Conservation (phyloP, 2,329 filamentous ascomycete genomes). For the Colletotrichum eleusines region DNA sequence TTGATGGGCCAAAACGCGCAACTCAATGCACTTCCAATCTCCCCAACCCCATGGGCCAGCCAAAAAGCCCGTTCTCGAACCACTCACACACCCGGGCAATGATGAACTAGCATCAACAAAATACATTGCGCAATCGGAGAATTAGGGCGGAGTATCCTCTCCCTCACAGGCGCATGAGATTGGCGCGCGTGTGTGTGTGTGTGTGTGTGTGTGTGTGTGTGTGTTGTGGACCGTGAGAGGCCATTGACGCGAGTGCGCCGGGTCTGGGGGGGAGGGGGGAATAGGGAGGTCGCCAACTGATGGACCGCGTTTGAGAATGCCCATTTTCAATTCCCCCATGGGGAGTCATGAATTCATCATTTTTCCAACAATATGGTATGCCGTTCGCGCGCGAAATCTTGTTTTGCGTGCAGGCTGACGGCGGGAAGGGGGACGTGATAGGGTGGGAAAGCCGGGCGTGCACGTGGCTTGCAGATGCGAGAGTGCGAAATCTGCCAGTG, state of each 20-base stretch:
- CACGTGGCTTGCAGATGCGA: slow-evolving; percentile 41
- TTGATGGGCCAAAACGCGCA: neutral
- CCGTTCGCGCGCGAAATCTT: slow-evolving; percentile 39
- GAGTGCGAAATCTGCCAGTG: slow-evolving; percentile 35
- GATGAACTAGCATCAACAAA: neutral
- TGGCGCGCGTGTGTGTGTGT: neutral
- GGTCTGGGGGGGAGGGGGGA: neutral
- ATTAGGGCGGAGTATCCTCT: slow-evolving; percentile 20
- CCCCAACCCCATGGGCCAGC: slow-evolving; percentile 1
- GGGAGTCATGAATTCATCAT: slow-evolving; percentile 17
- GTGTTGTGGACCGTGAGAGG: neutral
- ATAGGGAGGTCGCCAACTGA: slow-evolving; percentile 6
- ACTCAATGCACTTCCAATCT: slow-evolving; percentile 32
- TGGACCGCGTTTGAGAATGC: neutral
- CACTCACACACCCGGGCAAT: slow-evolving; percentile 7
- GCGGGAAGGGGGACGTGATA: slow-evolving; percentile 5
- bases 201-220: neutral
- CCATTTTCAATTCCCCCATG: slow-evolving; percentile 5
- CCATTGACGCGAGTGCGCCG: slow-evolving; percentile 12
- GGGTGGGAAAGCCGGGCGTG: slow-evolving; percentile 28
- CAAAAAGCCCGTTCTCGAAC: neutral
- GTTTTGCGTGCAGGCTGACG: slow-evolving; percentile 40
- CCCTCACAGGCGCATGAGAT: slow-evolving; percentile 17
- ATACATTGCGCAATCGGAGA: slow-evolving; percentile 36
- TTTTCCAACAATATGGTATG: slow-evolving; percentile 26